Evolutionary conservation across 2,329 filamentous ascomycete species (phyloP).

Genomic region (Trichophyton schoenleinii): DNA sequence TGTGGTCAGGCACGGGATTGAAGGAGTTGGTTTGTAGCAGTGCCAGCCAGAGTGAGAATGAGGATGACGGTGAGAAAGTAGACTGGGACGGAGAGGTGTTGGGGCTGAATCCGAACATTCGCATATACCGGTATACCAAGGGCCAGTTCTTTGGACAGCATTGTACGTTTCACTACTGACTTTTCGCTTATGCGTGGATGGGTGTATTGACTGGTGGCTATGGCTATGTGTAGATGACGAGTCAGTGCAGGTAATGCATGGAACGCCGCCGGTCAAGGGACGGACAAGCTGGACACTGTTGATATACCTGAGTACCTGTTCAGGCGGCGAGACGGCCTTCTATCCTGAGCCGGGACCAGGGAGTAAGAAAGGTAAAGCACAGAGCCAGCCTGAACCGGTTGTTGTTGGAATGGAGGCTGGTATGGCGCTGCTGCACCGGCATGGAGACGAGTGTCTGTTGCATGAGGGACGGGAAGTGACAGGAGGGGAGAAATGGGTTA

Average conservation of each 20-base stretch:
- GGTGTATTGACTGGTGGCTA: neutral
- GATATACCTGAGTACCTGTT: slow-evolving; percentile 73
- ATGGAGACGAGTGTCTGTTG: slow-evolving; percentile 78
- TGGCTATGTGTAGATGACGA: slow-evolving; percentile 59
- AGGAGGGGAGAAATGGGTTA: slow-evolving; percentile 79
- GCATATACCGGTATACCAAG: slow-evolving; percentile 73
- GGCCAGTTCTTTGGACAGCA: slow-evolving; percentile 90
- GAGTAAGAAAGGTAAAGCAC: slow-evolving; percentile 29
- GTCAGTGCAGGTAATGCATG: slow-evolving; percentile 57
- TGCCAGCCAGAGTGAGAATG: neutral
- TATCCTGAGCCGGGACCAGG: slow-evolving; percentile 45
- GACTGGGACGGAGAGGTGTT: slow-evolving; percentile 68
- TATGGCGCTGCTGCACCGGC: slow-evolving; percentile 73
- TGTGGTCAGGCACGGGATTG: slow-evolving; percentile 70
- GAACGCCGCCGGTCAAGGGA: slow-evolving; percentile 39
- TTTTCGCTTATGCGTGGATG: neutral
- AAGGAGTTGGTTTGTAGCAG: slow-evolving; percentile 40
- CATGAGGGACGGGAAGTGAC: slow-evolving; percentile 74
- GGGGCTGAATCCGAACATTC: slow-evolving; percentile 78
- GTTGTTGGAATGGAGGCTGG: slow-evolving; percentile 67
- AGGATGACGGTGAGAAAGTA: slow-evolving; percentile 14
- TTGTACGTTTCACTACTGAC: slow-evolving; percentile 46
- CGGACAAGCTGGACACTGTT: slow-evolving; percentile 86
- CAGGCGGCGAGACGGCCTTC: slow-evolving; percentile 84
- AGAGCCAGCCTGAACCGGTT: slow-evolving; percentile 47